Base-by-base conservation (phyloP, 768 basidiomycete species). In the Tylopilus vinaceipallidus region DNA sequence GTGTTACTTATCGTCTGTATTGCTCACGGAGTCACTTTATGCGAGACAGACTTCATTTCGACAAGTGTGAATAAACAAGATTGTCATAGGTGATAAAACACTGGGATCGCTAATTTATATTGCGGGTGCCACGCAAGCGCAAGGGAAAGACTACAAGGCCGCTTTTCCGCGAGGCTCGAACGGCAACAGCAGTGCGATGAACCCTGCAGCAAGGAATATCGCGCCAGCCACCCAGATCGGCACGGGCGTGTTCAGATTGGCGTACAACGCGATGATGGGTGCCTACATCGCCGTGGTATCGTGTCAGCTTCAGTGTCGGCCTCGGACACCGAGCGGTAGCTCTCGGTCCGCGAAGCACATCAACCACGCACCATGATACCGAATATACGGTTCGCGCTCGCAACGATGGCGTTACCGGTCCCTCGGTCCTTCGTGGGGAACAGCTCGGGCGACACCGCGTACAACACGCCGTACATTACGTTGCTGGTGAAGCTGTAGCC, bases 131-230 rank as follows among this genome's bases (percentile, higher is more conserved):
- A n/a, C n/a, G n/a, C n/a, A n/a, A n/a, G n/a, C n/a, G n/a, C n/a
- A n/a, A n/a, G n/a, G n/a, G n/a, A n/a, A n/a, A n/a, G 13, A 47
- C 58, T 65, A 80, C 49, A 81, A 52, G 22, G 78, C 73, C 5
- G 82, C 79, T 55, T 74, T 80, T 3, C 82, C 82, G 19, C 76
- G 67, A 8, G 81, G 74, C 55, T 84, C 82, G 50, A 78, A 80
- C 3, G 82, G 82, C 29, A 84, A 56, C 36, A 81, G 44, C 43
- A 82, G 49, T 4, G 77, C 73, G 20, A 81, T 64, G 35, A 77
- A 45, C 0, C 80, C 79, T 5, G 79, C 65, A 6, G 69, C 65
- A 27, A 83, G 40, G 60, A 84, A 84, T 42, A 82, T 61, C 19
- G 70, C 76, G 17, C 77, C 82, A 2, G 77, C 68, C 34, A 80